Base-by-base conservation (phyloP, 176 grass and related monocot species). In the Oryza glaberrima region DNA sequence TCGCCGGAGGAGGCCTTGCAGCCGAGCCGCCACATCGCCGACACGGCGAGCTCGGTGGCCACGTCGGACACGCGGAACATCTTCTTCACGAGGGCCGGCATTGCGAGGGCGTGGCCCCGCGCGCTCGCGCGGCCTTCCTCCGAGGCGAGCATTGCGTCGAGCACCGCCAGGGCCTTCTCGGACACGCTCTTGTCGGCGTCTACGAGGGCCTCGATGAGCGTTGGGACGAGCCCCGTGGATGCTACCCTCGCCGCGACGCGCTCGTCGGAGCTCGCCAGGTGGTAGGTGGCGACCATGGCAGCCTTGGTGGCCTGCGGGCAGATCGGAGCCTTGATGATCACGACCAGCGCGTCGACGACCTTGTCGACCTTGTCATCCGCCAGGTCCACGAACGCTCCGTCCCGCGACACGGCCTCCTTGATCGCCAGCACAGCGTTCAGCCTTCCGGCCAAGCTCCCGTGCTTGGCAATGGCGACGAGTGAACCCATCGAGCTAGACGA, bases 1-100 rank as follows among this genome's bases (percentile, higher is more conserved):
- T 90, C 76, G 54, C 34, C 69, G 11, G 54, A 45, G 11, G 54
- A 45, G 35, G 35, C 51, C 89, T 72, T 87, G 34, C 58, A 63
- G n/a, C 92, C 83, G 13, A 98, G 80, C 68, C 86, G 88, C 90
- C 89, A 95, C 65, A 98, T 67, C 63, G 89, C 79, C 36, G 95
- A 93, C 44, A 98, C 80, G 43, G 82, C 77, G n/a, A 98, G 84
- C 77, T 95, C 82, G 28, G 95, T 98, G 25, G 91, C 93, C 72
- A 90, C 12, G 83, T 95, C 91, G 19, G 95, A 98, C 65, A 95
- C 90, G 60, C 95, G 88, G 85, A 93, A 91, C 91, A 98, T 89
- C 88, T 95, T 98, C 89, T 95, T 98, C 26, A 93, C 79, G 82
- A 98, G 87, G 32, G 91, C 28, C 19, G 95, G 80, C 79, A 95